Conservation (phyloP, 1,139 yeast species). For the Pneumocystis murina region DNA sequence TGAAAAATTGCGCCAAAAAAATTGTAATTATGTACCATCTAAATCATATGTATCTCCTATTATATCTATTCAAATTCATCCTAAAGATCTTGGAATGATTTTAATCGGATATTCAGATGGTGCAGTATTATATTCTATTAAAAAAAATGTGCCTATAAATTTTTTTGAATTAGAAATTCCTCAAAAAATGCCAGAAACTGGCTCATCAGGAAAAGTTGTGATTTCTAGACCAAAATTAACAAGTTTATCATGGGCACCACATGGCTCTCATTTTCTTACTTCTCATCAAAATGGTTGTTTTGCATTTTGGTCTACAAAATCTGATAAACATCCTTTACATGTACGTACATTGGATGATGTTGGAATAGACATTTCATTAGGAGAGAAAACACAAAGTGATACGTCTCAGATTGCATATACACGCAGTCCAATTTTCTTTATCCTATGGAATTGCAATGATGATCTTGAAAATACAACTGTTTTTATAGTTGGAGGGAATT, state of each 20-base stretch:
- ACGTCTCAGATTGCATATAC: slow-evolving; percentile 8
- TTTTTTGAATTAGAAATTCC: slow-evolving; percentile 46
- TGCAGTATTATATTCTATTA: slow-evolving; percentile 55
- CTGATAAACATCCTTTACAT: slow-evolving; percentile 49
- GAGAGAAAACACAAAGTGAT: slow-evolving; percentile 4
- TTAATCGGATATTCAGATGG: slow-evolving; percentile 58
- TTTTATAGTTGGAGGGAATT: slow-evolving; percentile 56
- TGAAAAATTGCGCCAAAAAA: slow-evolving; percentile 9
- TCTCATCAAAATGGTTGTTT: slow-evolving; percentile 68
- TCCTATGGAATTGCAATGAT: slow-evolving; percentile 56
- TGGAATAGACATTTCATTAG: slow-evolving; percentile 41
- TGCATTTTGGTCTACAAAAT: slow-evolving; percentile 82
- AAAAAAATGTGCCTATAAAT: slow-evolving; percentile 41
- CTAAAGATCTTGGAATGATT: slow-evolving; percentile 71
- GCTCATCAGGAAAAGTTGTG: slow-evolving; percentile 20
- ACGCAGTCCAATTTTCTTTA: slow-evolving; percentile 30
- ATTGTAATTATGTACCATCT: slow-evolving; percentile 17
- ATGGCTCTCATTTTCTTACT: slow-evolving; percentile 71
- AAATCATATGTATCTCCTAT: slow-evolving; percentile 36
- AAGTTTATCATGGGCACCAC: slow-evolving; percentile 77
- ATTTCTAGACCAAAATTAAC: slow-evolving; percentile 36
- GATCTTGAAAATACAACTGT: slow-evolving; percentile 62
- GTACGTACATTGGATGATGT: slow-evolving; percentile 61
- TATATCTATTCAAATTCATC: slow-evolving; percentile 58
- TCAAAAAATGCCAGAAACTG: slow-evolving; percentile 41